phyloP scores from a whole-genome alignment of 768 basidiomycete genomes.

The Naganishia onofrii region DNA sequence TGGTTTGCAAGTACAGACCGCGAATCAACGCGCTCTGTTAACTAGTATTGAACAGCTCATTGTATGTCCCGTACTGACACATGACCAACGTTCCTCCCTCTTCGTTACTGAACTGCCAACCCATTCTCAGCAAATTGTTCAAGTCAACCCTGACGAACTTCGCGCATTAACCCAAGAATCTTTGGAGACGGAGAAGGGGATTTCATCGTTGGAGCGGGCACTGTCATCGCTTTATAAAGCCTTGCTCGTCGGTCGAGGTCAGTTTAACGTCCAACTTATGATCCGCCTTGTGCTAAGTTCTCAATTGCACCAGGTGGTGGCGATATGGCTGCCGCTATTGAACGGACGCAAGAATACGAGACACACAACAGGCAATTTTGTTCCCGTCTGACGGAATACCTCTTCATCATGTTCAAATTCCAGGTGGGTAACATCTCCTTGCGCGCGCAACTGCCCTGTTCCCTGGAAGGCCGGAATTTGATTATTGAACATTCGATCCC shows the following conservation, averaged over 20 bases:
- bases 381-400: constrained; percentile 82
- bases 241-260: constrained; percentile 80
- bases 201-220: constrained; percentile 75
- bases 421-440: constrained; percentile 59
- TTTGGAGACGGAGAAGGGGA: constrained; percentile 71
- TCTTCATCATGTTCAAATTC: constrained; percentile 85
- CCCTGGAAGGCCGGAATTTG: not conserved
- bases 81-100: not conserved
- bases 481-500: not conserved
- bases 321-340: constrained; percentile 94
- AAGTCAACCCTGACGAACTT: constrained; percentile 77
- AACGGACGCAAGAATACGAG: constrained; percentile 82
- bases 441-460: not conserved
- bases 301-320: constrained; percentile 53
- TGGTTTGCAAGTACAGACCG: constrained; percentile 93
- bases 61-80: constrained; percentile 52
- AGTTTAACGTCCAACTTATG: constrained; percentile 58
- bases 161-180: constrained; percentile 81
- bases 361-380: constrained; percentile 89
- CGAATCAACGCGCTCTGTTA: constrained; percentile 83
- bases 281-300: not conserved
- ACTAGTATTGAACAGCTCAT: constrained; percentile 82
- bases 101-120: not conserved
- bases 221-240: constrained; percentile 92
- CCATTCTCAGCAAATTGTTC: constrained; percentile 69